Percentiles rank a stretch among this genome's conserved stretches.
Conservation (phyloP, 1,284 basidiomycete genomes). For the Omphalotus olearius region DNA sequence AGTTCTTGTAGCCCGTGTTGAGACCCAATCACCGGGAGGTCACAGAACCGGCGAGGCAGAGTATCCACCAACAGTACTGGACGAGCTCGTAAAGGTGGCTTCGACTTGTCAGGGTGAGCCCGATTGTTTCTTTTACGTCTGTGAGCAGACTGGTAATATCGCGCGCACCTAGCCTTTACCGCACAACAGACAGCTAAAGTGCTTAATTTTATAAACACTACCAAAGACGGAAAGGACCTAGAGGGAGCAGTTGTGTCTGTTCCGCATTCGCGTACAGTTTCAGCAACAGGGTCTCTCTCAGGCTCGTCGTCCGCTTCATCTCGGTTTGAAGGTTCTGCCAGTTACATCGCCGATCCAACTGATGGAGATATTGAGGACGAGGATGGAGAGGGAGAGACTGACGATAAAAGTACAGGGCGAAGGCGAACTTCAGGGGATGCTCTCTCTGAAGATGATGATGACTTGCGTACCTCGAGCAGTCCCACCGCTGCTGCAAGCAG, state of each 20-base stretch:
- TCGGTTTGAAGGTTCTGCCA: neutral
- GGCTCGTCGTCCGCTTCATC: neutral
- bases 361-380: constrained; percentile 19
- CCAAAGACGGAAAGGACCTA: neutral
- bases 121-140: no score
- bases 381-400: constrained; percentile 12
- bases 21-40: constrained; percentile 8
- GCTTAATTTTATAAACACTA: constrained; percentile 17
- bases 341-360: neutral
- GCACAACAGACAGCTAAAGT: constrained; percentile 46
- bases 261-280: neutral
- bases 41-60: constrained; percentile 21
- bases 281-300: neutral
- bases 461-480: constrained; percentile 12
- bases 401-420: neutral
- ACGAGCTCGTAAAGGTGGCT: constrained; percentile 49
- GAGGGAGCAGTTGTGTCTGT: neutral
- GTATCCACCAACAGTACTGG: constrained; percentile 35
- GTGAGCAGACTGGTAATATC: no score
- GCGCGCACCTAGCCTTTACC: constrained; percentile 48
- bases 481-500: constrained; percentile 9
- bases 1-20: constrained; percentile 32
- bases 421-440: neutral
- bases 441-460: constrained; percentile 3
- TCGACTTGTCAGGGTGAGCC: constrained; percentile 52